Evolutionary conservation across 2,329 filamentous ascomycete species (phyloP), one percentile per base, ranked within the genome.

Genomic region (Colletotrichum trifolii): DNA sequence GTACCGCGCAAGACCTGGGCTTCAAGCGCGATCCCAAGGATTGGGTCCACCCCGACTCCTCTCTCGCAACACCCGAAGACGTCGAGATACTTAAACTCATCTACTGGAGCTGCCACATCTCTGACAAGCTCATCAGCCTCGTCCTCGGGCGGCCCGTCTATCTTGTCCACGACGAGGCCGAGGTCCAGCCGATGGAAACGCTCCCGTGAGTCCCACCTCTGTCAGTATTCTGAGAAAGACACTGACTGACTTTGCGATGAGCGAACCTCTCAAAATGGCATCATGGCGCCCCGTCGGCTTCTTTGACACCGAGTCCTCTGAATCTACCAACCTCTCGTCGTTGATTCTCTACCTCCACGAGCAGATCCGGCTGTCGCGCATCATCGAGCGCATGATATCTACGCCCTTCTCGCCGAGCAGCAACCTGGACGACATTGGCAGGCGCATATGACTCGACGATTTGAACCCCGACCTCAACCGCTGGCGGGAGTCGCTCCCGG

Each of bases 41-140:
- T 2, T 74, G 71, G 70, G 39, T 70, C 8, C 58, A 60, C 0
- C 60, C 68, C n/a, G 70, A 74, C 10, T 54, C 59, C 1, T 72
- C 73, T 0, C 53, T 73, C 0, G 63, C 58, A 3, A 69, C 70
- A 0, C 46, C 57, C 0, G 71, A 73, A 40, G 71, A 74, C n/a
- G 33, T 72, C 10, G 73, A 73, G 34, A 69, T 75, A 3, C 68
- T 73, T 1, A 52, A 72, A 6, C 70, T 72, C 1, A 74, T 75
- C 13, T 74, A 72, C 52, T 74, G 73, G 73, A 72, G 73, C 12
- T 73, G 70, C 36, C 74, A 74, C 52, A 66, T 69, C 12, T 73
- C 71, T 0, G 72, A 74, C 45, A 74, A 74, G 46, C 38, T 71
- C 11, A 69, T 71, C 9, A 71, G 68, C 25, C 55, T 68, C 8